Base-by-base conservation (phyloP, 2,329 filamentous ascomycete species). In the Fusarium sp. region DNA sequence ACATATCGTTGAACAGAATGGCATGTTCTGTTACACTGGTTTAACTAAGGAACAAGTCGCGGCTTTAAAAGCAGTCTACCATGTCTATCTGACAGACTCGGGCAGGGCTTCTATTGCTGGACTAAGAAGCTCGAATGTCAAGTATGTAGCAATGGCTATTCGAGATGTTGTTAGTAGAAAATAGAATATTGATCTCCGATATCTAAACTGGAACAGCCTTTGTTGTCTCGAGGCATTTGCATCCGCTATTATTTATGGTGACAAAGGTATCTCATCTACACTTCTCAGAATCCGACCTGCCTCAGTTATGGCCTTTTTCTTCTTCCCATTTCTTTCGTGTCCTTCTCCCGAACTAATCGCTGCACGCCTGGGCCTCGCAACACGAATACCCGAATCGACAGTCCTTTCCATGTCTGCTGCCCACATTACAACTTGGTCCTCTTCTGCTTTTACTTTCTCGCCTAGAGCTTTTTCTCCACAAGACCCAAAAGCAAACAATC, bases 381-480 rank as follows among this genome's bases (percentile, higher is more conserved):
- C 13, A 23, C 23, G 15, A n/a, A 23, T 3, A 0, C 20, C 35
- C 3, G 41, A 35, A 4, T 63, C n/a, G 0, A 12, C 16, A 0
- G 48, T 53, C 23, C 43, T 63, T 6, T 64, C 61, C 3, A 49
- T 9, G 8, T 64, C 61, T 3, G 58, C 59, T 2, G 43, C 58
- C 61, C 58, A 57, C 4, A 38, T 49, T 8, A 43, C 61, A 10
- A 49, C 50, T n/a, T 64, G 31, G 0, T 63, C 49, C 13, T 64
- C 61, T 24, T 64, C 61, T 2, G 20, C 61, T 42, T 64, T 64
- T 3, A 64, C 64, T 12, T 64, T 43, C 5, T 64, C 49, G 8
- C 64, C 61, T 3, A 64, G 16, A 0, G 49, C 49, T 13, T 16
- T 48, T 9, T 57, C 58, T 2, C 13, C 31, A 1, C 64, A 59